Evolutionary conservation across 768 basidiomycete genomes (phyloP), one percentile per base, ranked within the genome.

Genomic region (Collybia mongolica): DNA sequence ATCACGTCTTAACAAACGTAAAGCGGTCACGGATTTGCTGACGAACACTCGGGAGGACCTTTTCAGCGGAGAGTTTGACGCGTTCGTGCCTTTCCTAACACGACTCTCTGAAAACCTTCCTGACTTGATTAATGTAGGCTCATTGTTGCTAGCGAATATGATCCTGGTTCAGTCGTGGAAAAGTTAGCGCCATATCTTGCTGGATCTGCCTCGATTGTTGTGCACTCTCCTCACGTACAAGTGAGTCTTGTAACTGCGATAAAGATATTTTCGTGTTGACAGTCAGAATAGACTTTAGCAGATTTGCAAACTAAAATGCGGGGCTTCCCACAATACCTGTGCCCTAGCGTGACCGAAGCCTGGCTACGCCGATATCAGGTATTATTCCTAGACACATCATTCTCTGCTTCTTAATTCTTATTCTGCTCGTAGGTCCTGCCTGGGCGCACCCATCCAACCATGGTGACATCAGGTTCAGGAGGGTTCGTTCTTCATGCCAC

Each of bases 391-490:
- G 8, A 9, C 14, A 14, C 5, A 32, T 14, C 11, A 12, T 32
- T 12, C 6, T 12, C 24, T 4, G 7, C 24, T 35, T 15, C 36
- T 15, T 26, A 17, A 23, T 29, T 7, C 23, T 36, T 48, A 12
- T 18, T 44, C 17, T 24, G 36, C 18, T 41, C 36, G 6, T 49
- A 81, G 72, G 86, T 94, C 14, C 75, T 99, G n/a, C 97, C 97
- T 19, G 96, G 97, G 19, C 80, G 97, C 29, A 96, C 92, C 36
- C 97, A 99, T 71, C 97, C 97, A 3, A 83, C 81, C 55, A 98
- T 99, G 97, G 86, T 77, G 49, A 90, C 84, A 51, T 87, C 90
- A 18, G 92, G 91, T 9, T 85, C 88, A 1, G 95, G 93, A 12
- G 96, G 97, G 0, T 97, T 83, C 68, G 69, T 98, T 39, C 75